Conservation (phyloP, 495 filamentous ascomycete genomes). For the Opeltia flavorubescens region DNA sequence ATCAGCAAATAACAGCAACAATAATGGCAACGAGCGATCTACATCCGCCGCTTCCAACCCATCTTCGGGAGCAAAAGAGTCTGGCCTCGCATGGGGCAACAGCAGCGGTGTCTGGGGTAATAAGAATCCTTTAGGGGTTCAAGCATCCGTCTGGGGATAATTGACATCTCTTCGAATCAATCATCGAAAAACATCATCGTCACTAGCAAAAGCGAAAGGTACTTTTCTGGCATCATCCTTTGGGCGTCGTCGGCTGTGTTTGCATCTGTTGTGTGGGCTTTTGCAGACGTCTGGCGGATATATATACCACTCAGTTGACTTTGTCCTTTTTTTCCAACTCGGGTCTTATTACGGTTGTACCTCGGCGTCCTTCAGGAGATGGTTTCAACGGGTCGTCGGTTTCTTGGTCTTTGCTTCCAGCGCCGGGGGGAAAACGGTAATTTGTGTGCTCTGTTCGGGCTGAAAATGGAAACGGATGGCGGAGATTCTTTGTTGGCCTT, state of each 20-base stretch:
- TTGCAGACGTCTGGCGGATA: not conserved
- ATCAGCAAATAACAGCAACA: constrained; percentile 22
- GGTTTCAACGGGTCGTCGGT: too few relatives aligned
- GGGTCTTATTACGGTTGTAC: too few relatives aligned
- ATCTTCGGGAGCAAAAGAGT: constrained; percentile 33
- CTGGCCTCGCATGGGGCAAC: constrained; percentile 53
- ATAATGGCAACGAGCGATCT: constrained; percentile 39
- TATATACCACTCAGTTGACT: not conserved
- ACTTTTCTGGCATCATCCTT: not conserved
- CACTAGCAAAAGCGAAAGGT: not conserved
- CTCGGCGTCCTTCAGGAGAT: too few relatives aligned
- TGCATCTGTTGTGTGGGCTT: not conserved
- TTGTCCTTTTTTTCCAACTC: not conserved
- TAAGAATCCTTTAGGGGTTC: constrained; percentile 54
- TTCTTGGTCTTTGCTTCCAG: too few relatives aligned
- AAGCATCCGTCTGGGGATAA: constrained; percentile 68
- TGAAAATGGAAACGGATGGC: too few relatives aligned
- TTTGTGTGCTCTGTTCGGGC: too few relatives aligned
- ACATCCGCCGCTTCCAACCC: constrained; percentile 49
- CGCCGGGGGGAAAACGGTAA: too few relatives aligned
- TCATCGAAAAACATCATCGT: not conserved
- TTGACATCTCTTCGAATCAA: too few relatives aligned
- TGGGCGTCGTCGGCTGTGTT: not conserved
- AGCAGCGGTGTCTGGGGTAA: constrained; percentile 62
- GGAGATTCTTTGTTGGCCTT: too few relatives aligned